These are phyloP conservation scores for Cucumis cinereus DNA, from an alignment of 306 rosid genomes.

Conservation along the genomic window DNA sequence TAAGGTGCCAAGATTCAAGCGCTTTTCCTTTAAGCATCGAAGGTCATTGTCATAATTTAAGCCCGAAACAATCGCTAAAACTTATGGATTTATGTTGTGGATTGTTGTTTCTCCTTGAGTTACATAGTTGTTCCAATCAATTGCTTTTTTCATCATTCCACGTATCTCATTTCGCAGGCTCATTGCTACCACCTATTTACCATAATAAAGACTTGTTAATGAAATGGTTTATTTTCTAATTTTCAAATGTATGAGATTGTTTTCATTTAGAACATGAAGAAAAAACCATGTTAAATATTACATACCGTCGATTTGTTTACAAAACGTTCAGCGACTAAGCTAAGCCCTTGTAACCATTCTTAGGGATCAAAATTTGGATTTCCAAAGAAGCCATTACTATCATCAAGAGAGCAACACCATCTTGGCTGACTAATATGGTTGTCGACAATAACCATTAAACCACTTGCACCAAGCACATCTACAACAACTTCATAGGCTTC, in stretches of 20 bases:
- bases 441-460: constrained; percentile 28
- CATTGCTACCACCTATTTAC: constrained; percentile 22
- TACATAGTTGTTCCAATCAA: constrained; percentile 27
- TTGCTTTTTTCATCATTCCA: constrained; percentile 15
- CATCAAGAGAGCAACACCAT: constrained; percentile 39
- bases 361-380: constrained; percentile 30
- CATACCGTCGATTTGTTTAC: neutral
- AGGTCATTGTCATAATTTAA: constrained; percentile 22
- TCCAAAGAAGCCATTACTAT: constrained; percentile 23
- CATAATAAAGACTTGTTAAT: neutral
- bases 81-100: constrained; percentile 17
- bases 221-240: neutral
- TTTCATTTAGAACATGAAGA: too few relatives aligned
- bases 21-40: constrained; percentile 12
- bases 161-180: constrained; percentile 33
- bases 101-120: constrained; percentile 23
- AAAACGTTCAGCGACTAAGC: constrained; percentile 21
- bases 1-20: constrained; percentile 6
- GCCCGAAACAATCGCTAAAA: constrained; percentile 21
- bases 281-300: too few relatives aligned
- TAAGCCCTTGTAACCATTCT: constrained; percentile 4
- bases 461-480: constrained; percentile 20
- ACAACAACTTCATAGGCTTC: constrained; percentile 21
- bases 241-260: neutral
- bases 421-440: constrained; percentile 42